Evolutionary conservation across 805 yeast species (phyloP).

Genomic region (Yamadazyma philogaea): DNA sequence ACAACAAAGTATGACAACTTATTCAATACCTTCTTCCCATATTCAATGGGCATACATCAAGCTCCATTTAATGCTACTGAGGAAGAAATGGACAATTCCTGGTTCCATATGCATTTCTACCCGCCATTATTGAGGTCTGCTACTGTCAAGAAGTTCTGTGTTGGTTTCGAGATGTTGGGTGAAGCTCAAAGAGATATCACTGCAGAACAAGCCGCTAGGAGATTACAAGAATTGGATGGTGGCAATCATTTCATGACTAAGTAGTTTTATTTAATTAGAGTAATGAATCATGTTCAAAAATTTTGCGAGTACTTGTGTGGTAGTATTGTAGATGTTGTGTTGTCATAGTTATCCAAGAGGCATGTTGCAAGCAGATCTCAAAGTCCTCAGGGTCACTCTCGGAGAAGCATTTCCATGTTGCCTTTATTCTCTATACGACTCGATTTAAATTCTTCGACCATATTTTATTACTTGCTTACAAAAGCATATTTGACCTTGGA

Average conservation of each 20-base stretch:
- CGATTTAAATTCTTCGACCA: too few relatives aligned
- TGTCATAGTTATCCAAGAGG: background rate
- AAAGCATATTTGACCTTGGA: slow-evolving; percentile 35
- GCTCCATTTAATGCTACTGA: slow-evolving; percentile 52
- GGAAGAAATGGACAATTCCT: slow-evolving; percentile 40
- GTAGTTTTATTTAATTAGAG: slow-evolving; percentile 1
- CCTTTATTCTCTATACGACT: too few relatives aligned
- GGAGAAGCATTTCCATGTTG: too few relatives aligned
- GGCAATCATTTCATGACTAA: slow-evolving; percentile 30
- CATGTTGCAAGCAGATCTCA: background rate
- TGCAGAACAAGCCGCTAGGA: slow-evolving; percentile 61
- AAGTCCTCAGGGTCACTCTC: too few relatives aligned
- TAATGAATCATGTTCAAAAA: background rate
- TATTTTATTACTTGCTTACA: slow-evolving; percentile 1
- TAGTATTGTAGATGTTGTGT: background rate
- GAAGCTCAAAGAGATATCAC: slow-evolving; percentile 71
- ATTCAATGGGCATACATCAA: slow-evolving; percentile 81
- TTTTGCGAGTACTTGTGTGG: background rate
- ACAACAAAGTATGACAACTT: slow-evolving; percentile 70
- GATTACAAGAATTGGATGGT: slow-evolving; percentile 45
- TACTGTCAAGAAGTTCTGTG: slow-evolving; percentile 70
- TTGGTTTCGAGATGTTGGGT: slow-evolving; percentile 67
- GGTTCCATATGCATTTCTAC: slow-evolving; percentile 74
- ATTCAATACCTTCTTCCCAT: slow-evolving; percentile 68
- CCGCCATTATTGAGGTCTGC: slow-evolving; percentile 76